A percentile compares a stretch with the other conserved stretches of the same genome.
Evolutionary conservation across 2,329 filamentous ascomycete species (phyloP).

Genomic region (Fusarium subtropicale): DNA sequence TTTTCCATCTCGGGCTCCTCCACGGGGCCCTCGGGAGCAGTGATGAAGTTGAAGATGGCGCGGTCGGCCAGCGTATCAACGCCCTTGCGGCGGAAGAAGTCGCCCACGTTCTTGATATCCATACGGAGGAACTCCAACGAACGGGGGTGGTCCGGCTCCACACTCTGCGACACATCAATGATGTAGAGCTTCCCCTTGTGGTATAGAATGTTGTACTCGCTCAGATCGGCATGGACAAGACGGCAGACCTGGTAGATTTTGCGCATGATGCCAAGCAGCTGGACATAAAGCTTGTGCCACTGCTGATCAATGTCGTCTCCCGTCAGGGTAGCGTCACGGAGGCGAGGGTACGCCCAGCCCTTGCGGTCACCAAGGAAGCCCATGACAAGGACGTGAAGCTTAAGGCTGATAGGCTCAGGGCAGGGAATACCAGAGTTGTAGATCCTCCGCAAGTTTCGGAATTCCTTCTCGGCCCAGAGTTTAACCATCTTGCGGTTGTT

Average conservation of each 20-base stretch:
- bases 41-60: slow-evolving; percentile 86
- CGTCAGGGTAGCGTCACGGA: slow-evolving; percentile 84
- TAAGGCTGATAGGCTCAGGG: slow-evolving; percentile 88
- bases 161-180: slow-evolving; percentile 97
- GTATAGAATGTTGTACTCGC: slow-evolving; percentile 98
- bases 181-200: slow-evolving; percentile 85
- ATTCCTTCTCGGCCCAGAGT: slow-evolving; percentile 98
- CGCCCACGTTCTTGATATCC: slow-evolving; percentile 97
- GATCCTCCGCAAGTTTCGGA: slow-evolving; percentile 89
- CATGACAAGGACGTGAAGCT: slow-evolving; percentile 97
- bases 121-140: slow-evolving; percentile 94
- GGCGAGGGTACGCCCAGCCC: slow-evolving; percentile 86
- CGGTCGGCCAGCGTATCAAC: slow-evolving; percentile 85
- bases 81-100: slow-evolving; percentile 89
- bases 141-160: slow-evolving; percentile 94
- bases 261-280: slow-evolving; percentile 89
- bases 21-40: slow-evolving; percentile 67
- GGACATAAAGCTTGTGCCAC: slow-evolving; percentile 83
- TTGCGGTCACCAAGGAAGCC: slow-evolving; percentile 88
- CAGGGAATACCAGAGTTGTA: slow-evolving; percentile 87
- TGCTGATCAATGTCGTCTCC: slow-evolving; percentile 75
- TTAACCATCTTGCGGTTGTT: slow-evolving; percentile 98
- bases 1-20: slow-evolving; percentile 71
- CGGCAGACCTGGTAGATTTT: slow-evolving; percentile 91
- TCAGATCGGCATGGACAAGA: slow-evolving; percentile 94